phyloP scores from a whole-genome alignment of 495 filamentous ascomycete species.

The Neurospora africana region DNA sequence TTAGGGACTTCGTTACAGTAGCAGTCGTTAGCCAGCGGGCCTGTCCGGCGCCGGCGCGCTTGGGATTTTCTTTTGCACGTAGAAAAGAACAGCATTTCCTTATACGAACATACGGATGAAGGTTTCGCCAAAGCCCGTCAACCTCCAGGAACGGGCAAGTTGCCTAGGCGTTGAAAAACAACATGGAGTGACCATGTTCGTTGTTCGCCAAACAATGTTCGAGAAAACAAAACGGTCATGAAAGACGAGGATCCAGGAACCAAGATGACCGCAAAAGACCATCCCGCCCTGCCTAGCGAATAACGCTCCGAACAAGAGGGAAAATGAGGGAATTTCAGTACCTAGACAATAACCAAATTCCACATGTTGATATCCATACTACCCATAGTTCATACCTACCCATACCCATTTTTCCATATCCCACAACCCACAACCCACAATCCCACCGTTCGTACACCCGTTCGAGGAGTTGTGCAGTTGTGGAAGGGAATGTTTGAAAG shows the following conservation, averaged over 20 bases:
- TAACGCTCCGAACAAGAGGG: background rate
- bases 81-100: background rate
- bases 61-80: background rate
- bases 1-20: background rate
- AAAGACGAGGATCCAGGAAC: background rate
- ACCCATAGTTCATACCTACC: background rate
- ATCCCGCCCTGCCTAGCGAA: background rate
- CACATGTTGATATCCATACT: background rate
- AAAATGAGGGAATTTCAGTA: background rate
- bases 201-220: background rate
- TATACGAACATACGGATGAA: background rate
- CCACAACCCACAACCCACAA: background rate
- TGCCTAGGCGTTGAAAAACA: background rate
- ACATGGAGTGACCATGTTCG: background rate
- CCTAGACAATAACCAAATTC: background rate
- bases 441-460: background rate
- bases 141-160: background rate
- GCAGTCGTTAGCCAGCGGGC: background rate
- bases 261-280: background rate
- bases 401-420: background rate
- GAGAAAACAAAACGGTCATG: background rate
- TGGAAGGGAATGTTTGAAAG: background rate
- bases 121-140: background rate
- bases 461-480: background rate
- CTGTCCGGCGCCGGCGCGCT: background rate